These are phyloP conservation scores for Phytophthora cactorum DNA, from an alignment of 352 stramenopile genomes.

Conservation along the genomic window DNA sequence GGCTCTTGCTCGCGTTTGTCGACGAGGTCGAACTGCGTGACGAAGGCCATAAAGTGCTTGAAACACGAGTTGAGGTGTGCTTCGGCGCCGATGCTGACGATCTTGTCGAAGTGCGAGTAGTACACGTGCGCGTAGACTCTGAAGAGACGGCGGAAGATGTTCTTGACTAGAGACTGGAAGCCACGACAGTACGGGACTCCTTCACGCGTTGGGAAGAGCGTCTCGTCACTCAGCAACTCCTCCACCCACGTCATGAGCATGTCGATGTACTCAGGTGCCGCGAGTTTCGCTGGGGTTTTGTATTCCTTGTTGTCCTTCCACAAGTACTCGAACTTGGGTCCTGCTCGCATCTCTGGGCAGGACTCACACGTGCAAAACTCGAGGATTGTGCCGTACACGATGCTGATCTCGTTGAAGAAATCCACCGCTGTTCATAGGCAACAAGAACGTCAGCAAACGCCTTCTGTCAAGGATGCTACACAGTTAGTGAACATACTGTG, in stretches of 20 bases:
- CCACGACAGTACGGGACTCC: slow-evolving; percentile 75
- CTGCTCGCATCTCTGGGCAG: slow-evolving; percentile 80
- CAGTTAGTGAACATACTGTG: slow-evolving; percentile 66
- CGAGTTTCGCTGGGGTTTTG: slow-evolving; percentile 74
- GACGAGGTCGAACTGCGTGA: slow-evolving; percentile 94
- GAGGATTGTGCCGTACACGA: slow-evolving; percentile 92
- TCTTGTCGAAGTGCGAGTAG: slow-evolving; percentile 96
- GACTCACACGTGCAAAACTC: slow-evolving; percentile 78
- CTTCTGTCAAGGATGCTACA: background rate
- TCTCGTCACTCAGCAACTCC: slow-evolving; percentile 85
- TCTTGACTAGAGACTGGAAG: slow-evolving; percentile 88
- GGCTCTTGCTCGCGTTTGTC: slow-evolving; percentile 94
- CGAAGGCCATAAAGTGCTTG: slow-evolving; percentile 99
- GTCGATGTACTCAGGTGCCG: slow-evolving; percentile 92
- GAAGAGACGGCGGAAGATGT: slow-evolving; percentile 97
- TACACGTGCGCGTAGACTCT: slow-evolving; percentile 98
- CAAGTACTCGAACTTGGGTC: slow-evolving; percentile 90
- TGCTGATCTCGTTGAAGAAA: slow-evolving; percentile 95
- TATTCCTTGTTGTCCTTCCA: slow-evolving; percentile 85
- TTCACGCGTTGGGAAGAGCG: slow-evolving; percentile 76
- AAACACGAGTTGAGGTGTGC: slow-evolving; percentile 98
- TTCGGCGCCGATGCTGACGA: slow-evolving; percentile 94
- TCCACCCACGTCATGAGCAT: slow-evolving; percentile 93
- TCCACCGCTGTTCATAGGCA: slow-evolving; percentile 76
- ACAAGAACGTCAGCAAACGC: background rate